Conservation (phyloP, 257 asterid species). For the Rehmannia glutinosa region DNA sequence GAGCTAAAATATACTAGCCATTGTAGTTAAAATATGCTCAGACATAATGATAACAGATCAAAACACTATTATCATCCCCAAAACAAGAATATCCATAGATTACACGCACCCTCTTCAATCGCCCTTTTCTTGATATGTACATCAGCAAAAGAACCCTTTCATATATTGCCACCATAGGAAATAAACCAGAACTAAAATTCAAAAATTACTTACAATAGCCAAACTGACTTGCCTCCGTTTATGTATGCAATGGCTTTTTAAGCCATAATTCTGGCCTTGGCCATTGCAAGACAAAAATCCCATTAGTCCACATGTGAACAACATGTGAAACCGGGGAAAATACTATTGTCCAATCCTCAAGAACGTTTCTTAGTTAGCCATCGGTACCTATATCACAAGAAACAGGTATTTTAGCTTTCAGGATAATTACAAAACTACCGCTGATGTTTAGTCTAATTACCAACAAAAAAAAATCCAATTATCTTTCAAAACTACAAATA, state of each 20-base stretch:
- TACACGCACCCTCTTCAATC: not conserved
- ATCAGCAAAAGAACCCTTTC: not conserved
- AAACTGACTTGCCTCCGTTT: constrained; percentile 40
- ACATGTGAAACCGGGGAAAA: too few species aligned
- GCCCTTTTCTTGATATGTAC: not conserved
- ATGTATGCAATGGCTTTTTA: constrained; percentile 15
- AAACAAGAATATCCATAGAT: not conserved
- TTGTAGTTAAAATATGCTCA: too few species aligned
- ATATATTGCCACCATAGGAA: not conserved
- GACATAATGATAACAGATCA: too few species aligned
- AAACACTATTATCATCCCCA: too few species aligned
- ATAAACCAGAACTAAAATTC: not conserved
- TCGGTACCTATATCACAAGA: constrained; percentile 21
- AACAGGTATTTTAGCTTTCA: not conserved
- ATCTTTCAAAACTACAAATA: too few species aligned
- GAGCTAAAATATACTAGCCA: too few species aligned
- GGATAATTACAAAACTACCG: too few species aligned
- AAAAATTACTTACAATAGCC: constrained; percentile 30
- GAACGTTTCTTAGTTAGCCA: constrained; percentile 3
- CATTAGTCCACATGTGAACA: not conserved
- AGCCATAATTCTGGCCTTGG: too few species aligned
- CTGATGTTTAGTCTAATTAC: too few species aligned
- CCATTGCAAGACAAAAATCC: constrained; percentile 19
- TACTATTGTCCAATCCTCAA: not conserved
- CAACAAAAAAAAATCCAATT: too few species aligned